Conservation (phyloP, 23 red algal genomes). For the Cyanidiococcus yangmingshanensis region DNA sequence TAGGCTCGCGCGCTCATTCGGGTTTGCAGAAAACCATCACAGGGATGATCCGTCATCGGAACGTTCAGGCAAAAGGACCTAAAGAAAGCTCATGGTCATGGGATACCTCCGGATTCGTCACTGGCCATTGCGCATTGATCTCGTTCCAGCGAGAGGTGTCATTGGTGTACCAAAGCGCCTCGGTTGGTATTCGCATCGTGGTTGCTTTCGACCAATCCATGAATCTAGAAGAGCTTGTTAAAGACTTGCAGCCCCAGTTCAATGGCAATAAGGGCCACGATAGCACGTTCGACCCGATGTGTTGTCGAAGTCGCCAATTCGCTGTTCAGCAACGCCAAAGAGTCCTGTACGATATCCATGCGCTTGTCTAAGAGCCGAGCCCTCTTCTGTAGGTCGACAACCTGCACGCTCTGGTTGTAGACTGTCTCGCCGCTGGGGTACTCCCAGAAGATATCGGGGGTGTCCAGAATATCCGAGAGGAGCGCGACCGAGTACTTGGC, state of each 20-base stretch:
- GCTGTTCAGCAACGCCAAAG: slow-evolving; percentile 81
- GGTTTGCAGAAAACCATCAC: too few species aligned
- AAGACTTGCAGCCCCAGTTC: slow-evolving; percentile 59
- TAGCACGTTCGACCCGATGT: slow-evolving; percentile 68
- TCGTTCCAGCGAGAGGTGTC: too few species aligned
- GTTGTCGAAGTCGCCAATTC: slow-evolving; percentile 51
- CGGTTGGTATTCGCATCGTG: too few species aligned
- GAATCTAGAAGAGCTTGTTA: slow-evolving; percentile 16
- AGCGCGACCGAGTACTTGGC: slow-evolving; percentile 75
- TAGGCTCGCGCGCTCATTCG: too few species aligned
- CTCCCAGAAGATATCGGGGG: slow-evolving; percentile 90
- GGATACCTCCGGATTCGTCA: too few species aligned
- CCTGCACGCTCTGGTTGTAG: slow-evolving; percentile 43
- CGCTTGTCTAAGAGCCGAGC: slow-evolving; percentile 56
- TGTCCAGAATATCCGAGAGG: slow-evolving; percentile 85
- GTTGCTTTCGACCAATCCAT: too few species aligned
- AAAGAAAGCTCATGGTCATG: too few species aligned
- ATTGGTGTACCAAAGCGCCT: too few species aligned
- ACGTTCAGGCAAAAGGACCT: too few species aligned
- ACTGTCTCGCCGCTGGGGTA: slow-evolving; percentile 57
- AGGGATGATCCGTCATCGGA: too few species aligned
- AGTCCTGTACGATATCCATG: slow-evolving; percentile 68
- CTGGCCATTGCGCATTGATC: too few species aligned
- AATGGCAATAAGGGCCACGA: slow-evolving; percentile 78
- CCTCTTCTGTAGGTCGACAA: slow-evolving; percentile 64